Percentiles rank a stretch among this genome's conserved stretches.
phyloP scores from a whole-genome alignment of 2,329 filamentous ascomycete genomes.

The Whalleya microplaca region DNA sequence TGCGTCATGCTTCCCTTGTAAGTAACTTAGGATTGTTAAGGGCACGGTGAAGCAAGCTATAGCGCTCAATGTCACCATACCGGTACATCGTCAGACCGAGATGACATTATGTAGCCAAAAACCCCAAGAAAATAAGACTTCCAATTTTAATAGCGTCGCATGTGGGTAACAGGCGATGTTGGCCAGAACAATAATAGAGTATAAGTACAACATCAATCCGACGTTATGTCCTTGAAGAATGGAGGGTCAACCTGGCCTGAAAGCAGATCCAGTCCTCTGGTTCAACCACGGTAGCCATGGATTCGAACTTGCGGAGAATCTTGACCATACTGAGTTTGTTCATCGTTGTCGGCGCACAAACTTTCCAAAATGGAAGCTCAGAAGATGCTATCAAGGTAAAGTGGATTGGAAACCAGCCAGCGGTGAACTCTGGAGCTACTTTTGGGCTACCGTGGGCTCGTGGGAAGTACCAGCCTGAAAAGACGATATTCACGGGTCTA shows the following conservation, averaged over 20 bases:
- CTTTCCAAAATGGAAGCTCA: background rate
- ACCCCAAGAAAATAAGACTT: background rate
- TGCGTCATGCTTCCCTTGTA: background rate
- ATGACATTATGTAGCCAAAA: background rate
- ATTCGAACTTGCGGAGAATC: background rate
- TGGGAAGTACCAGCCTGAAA: slow-evolving; percentile 42
- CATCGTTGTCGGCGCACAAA: background rate
- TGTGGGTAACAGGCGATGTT: background rate
- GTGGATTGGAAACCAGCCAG: slow-evolving; percentile 47
- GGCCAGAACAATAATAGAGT: background rate
- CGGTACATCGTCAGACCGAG: background rate
- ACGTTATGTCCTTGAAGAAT: background rate
- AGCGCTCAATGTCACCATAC: too few relatives aligned
- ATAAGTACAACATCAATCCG: background rate
- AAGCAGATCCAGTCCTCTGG: background rate
- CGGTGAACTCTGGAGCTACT: slow-evolving; percentile 42
- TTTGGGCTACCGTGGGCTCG: slow-evolving; percentile 50
- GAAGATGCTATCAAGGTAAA: slow-evolving; percentile 33
- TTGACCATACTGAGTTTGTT: background rate
- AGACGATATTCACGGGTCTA: slow-evolving; percentile 42
- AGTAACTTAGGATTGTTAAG: background rate
- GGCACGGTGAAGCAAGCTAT: background rate
- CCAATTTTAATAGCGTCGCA: background rate
- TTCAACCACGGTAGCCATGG: background rate
- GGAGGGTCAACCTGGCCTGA: background rate